Conservation (phyloP, 1,139 yeast species). For the Sugiyamaella xylanicola region DNA sequence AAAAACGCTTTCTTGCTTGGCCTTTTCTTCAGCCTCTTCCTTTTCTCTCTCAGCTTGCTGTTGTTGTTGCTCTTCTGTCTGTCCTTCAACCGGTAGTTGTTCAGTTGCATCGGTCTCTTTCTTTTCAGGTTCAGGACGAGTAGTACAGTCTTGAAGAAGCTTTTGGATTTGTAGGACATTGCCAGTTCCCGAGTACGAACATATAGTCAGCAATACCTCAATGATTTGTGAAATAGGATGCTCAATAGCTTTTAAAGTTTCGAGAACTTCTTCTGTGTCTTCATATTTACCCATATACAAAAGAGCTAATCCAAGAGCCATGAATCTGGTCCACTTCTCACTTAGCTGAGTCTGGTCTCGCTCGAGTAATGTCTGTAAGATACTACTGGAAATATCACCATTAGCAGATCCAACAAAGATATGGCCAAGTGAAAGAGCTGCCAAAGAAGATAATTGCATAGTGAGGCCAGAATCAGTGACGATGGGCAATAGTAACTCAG, state of each 20-base stretch:
- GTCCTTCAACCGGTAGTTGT: constrained; percentile 30
- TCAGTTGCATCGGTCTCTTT: constrained; percentile 42
- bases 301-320: constrained; percentile 90
- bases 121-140: constrained; percentile 51
- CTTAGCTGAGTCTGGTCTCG: constrained; percentile 76
- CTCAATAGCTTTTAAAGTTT: constrained; percentile 91
- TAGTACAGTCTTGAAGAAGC: constrained; percentile 82
- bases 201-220: constrained; percentile 85
- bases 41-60: constrained; percentile 29
- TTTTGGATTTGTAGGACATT: constrained; percentile 94
- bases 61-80: constrained; percentile 30
- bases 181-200: constrained; percentile 98
- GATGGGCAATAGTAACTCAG: constrained; percentile 77
- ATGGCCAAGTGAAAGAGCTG: constrained; percentile 92
- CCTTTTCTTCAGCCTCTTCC: constrained; percentile 42
- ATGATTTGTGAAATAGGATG: constrained; percentile 91
- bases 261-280: constrained; percentile 92
- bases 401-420: constrained; percentile 95
- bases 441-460: constrained; percentile 78
- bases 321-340: constrained; percentile 83
- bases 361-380: constrained; percentile 86
- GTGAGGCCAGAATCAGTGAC: constrained; percentile 77
- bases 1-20: constrained; percentile 59
- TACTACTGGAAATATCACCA: constrained; percentile 89
- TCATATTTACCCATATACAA: constrained; percentile 94